Evolutionary conservation across 768 basidiomycete species (phyloP).

Genomic region (Lactifluus rugatus): DNA sequence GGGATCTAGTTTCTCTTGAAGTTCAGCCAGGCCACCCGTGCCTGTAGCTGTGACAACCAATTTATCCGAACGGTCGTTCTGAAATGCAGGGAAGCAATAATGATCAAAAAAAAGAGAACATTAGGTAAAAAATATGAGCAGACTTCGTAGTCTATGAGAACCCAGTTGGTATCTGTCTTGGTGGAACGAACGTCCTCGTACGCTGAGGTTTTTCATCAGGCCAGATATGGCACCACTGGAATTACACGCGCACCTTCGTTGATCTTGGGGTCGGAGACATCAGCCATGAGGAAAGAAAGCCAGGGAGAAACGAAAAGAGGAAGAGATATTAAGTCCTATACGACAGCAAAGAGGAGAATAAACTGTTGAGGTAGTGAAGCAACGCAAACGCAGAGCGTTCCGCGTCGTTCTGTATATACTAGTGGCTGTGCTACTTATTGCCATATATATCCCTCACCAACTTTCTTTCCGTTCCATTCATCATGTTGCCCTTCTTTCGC

Average conservation of each 20-base stretch:
- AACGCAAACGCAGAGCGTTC: background rate
- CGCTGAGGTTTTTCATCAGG: conserved; percentile 35
- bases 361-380: background rate
- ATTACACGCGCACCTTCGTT: conserved; percentile 12
- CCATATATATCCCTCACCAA: background rate
- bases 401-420: background rate
- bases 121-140: conserved; percentile 15
- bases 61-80: conserved; percentile 73
- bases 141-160: conserved; percentile 83
- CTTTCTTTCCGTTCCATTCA: background rate
- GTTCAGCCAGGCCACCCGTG: conserved; percentile 67
- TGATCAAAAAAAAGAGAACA: background rate
- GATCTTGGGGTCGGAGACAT: conserved; percentile 19
- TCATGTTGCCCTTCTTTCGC: conserved; percentile 4
- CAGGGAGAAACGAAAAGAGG: background rate
- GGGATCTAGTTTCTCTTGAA: conserved; percentile 61
- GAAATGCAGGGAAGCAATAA: conserved; percentile 3
- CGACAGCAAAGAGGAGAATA: conserved; percentile 3
- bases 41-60: conserved; percentile 72
- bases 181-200: conserved; percentile 81
- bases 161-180: conserved; percentile 84
- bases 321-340: background rate
- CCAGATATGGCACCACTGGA: background rate
- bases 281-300: conserved; percentile 13
- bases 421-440: conserved; percentile 14